phyloP scores from a whole-genome alignment of 306 rosid species.

The Medicago ruthenica region DNA sequence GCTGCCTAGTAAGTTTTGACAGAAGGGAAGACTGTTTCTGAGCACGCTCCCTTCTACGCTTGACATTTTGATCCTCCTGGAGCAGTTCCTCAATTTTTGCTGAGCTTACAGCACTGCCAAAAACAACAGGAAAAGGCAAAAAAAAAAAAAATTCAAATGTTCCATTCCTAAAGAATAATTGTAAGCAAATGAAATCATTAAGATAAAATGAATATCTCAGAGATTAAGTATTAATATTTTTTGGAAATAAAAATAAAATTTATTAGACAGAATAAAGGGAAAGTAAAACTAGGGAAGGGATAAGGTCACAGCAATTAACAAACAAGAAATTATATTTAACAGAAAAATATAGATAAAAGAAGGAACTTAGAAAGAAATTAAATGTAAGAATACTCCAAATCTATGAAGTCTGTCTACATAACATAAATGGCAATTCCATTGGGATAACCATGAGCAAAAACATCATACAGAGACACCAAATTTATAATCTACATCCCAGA shows the following conservation, averaged over 20 bases:
- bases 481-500: slow-evolving; percentile 8
- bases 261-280: slow-evolving; percentile 23
- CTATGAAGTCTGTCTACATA: slow-evolving; percentile 21
- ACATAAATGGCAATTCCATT: slow-evolving; percentile 31
- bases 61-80: slow-evolving; percentile 57
- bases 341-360: slow-evolving; percentile 6
- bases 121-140: slow-evolving; percentile 26
- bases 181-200: slow-evolving; percentile 6
- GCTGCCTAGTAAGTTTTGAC: slow-evolving; percentile 59
- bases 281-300: neutral
- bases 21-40: slow-evolving; percentile 67
- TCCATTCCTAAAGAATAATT: slow-evolving; percentile 22
- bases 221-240: slow-evolving; percentile 12
- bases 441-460: slow-evolving; percentile 8
- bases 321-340: slow-evolving; percentile 23
- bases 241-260: neutral
- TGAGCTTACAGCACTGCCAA: slow-evolving; percentile 59
- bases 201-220: slow-evolving; percentile 31
- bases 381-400: slow-evolving; percentile 20
- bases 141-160: slow-evolving; percentile 10
- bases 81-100: slow-evolving; percentile 62
- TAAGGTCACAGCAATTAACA: slow-evolving; percentile 14
- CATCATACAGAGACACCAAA: neutral
- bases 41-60: slow-evolving; percentile 56
- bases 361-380: neutral